Evolutionary conservation across 176 grass and related monocot genomes (phyloP).

Genomic region (Triticum monococcum): DNA sequence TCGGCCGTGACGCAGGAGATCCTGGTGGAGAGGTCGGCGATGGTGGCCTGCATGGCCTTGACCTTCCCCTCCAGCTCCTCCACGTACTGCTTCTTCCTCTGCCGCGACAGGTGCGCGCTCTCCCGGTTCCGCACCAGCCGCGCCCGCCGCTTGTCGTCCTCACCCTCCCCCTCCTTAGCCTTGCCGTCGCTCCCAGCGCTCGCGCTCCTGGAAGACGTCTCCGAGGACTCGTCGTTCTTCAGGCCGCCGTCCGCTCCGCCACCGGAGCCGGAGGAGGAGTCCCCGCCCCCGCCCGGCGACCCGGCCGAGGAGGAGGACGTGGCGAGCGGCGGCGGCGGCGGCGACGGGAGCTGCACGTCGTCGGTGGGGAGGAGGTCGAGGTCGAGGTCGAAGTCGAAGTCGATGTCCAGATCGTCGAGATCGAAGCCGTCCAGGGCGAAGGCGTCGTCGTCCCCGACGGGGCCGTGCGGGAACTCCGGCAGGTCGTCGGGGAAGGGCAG

Average conservation of each 20-base stretch:
- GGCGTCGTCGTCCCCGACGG: not conserved
- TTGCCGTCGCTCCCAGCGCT: slow-evolving; percentile 11
- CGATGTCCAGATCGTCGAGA: slow-evolving; percentile 44
- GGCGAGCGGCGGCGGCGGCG: slow-evolving; percentile 23
- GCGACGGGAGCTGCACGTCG: slow-evolving; percentile 13
- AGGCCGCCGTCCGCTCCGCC: not conserved
- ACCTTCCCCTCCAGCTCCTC: slow-evolving; percentile 69
- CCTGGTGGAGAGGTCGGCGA: slow-evolving; percentile 55
- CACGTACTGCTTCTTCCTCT: slow-evolving; percentile 74
- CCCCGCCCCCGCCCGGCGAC: not conserved
- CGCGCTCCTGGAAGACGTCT: slow-evolving; percentile 46
- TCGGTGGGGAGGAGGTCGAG: slow-evolving; percentile 37
- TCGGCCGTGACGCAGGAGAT: slow-evolving; percentile 58
- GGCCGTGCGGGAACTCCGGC: slow-evolving; percentile 15
- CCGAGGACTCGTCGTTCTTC: slow-evolving; percentile 45
- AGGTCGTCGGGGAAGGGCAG: slow-evolving; percentile 25
- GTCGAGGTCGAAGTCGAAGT: slow-evolving; percentile 54
- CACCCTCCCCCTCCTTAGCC: not conserved
- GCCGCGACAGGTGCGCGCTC: slow-evolving; percentile 69
- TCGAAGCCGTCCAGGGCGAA: slow-evolving; percentile 40
- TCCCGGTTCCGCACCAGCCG: slow-evolving; percentile 67
- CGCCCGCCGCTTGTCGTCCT: slow-evolving; percentile 49
- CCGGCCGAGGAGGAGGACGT: slow-evolving; percentile 39
- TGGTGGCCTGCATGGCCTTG: slow-evolving; percentile 68
- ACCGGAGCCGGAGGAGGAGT: not conserved